These are phyloP conservation scores for Uronychia binucleata DNA, from an alignment of 73 alveolate species.

Conservation along the genomic window DNA sequence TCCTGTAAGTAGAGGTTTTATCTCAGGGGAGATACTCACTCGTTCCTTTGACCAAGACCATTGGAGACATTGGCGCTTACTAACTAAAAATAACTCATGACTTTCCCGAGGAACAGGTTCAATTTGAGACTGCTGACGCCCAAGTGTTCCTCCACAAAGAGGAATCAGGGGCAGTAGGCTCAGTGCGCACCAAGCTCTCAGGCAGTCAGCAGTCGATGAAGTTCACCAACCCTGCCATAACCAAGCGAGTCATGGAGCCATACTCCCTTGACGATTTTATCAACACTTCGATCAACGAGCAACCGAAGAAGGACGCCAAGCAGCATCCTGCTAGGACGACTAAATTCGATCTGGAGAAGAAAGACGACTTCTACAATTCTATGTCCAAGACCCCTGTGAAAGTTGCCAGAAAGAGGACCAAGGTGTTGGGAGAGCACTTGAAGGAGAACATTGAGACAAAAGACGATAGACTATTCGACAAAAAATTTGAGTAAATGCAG, in stretches of 20 bases:
- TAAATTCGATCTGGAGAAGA: constrained; percentile 1
- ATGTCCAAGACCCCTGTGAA: not conserved
- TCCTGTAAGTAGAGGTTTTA: constrained; percentile 3
- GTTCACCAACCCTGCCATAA: constrained; percentile 15
- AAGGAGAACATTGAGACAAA: constrained; percentile 11
- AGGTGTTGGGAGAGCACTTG: constrained; percentile 14
- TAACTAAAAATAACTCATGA: constrained; percentile 32
- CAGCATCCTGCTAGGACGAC: not conserved
- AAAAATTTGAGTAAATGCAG: constrained; percentile 31
- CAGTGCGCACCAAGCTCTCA: constrained; percentile 1
- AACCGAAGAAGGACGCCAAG: not conserved
- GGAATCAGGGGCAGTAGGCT: not conserved
- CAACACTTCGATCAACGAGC: constrained; percentile 9
- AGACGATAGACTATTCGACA: constrained; percentile 31
- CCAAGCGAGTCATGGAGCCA: constrained; percentile 49
- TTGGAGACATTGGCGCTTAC: constrained; percentile 37
- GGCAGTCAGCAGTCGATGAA: constrained; percentile 17
- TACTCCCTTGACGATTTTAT: constrained; percentile 29
- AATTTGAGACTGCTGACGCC: constrained; percentile 33
- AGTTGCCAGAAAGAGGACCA: not conserved
- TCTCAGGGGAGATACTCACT: constrained; percentile 44
- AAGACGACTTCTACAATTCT: not conserved
- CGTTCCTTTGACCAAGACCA: constrained; percentile 47
- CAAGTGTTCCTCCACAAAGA: constrained; percentile 32
- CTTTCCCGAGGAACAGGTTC: constrained; percentile 18